Percentiles rank a stretch among this genome's conserved stretches.
These are phyloP conservation scores for Suillus ampliporus DNA, from an alignment of 768 basidiomycete species.

Conservation along the genomic window DNA sequence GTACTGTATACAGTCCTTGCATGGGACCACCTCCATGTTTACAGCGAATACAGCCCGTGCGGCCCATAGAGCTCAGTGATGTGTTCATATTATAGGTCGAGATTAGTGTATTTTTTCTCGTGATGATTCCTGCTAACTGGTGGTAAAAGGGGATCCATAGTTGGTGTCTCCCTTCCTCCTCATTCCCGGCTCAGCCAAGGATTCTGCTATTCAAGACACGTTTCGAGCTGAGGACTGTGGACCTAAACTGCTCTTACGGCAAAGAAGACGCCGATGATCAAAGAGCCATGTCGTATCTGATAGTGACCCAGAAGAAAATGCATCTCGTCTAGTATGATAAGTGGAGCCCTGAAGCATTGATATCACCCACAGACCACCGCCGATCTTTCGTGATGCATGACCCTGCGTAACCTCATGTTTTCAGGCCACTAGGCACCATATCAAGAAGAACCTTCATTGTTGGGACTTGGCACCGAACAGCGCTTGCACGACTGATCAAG, in stretches of 20 bases:
- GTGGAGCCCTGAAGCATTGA: background rate
- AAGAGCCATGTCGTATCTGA: background rate
- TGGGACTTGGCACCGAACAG: background rate
- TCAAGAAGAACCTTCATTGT: background rate
- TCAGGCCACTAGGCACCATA: conserved; percentile 6
- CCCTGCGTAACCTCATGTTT: conserved; percentile 1
- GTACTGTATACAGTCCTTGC: background rate
- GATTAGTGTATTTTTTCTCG: background rate
- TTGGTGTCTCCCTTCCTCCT: background rate
- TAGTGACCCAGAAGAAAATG: background rate
- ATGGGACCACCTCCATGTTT: too few species aligned
- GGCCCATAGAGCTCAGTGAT: background rate
- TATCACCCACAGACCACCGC: background rate
- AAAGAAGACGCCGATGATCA: background rate
- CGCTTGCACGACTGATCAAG: background rate
- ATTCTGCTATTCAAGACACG: background rate
- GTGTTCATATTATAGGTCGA: background rate
- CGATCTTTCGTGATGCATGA: background rate
- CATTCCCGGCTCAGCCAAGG: background rate
- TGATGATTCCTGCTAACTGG: background rate
- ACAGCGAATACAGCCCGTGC: background rate
- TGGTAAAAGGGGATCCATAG: background rate
- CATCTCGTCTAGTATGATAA: background rate
- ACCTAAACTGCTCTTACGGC: background rate
- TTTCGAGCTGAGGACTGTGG: background rate